phyloP scores from a whole-genome alignment of 192 early-diverging fungal species.

The Umbelopsis ramanniana region DNA sequence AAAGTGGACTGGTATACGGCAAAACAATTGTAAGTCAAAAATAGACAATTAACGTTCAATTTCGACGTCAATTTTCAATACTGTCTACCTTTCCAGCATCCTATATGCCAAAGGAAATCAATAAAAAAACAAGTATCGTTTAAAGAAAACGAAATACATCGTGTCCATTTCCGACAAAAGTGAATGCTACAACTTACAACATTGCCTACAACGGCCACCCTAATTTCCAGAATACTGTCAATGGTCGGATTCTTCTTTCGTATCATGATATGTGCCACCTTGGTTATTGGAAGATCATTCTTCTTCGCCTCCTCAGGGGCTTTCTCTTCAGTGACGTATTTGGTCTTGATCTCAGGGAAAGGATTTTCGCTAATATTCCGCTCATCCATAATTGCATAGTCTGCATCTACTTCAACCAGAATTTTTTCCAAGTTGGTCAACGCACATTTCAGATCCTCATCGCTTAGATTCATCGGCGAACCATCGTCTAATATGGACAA shows the following conservation, averaged over 20 bases:
- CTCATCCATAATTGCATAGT: constrained; percentile 53
- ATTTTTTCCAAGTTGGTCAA: constrained; percentile 45
- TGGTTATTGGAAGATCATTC: constrained; percentile 24
- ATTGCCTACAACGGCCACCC: constrained; percentile 91
- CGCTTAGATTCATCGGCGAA: constrained; percentile 64
- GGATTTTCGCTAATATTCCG: constrained; percentile 41
- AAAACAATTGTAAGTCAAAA: background rate
- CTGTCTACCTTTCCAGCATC: constrained; percentile 70
- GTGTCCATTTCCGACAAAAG: no score
- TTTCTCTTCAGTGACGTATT: constrained; percentile 9
- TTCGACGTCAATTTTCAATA: background rate
- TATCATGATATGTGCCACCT: constrained; percentile 64
- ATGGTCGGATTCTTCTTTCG: constrained; percentile 72
- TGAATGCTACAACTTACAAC: constrained; percentile 60
- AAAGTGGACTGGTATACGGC: constrained; percentile 64
- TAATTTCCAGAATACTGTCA: constrained; percentile 83
- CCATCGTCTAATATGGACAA: constrained; percentile 62
- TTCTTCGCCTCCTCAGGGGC: constrained; percentile 14
- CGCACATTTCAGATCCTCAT: constrained; percentile 49
- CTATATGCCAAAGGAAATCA: constrained; percentile 7
- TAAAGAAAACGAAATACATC: no score
- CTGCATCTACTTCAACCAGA: constrained; percentile 45
- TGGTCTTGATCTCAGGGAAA: constrained; percentile 39
- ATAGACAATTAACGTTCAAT: background rate
- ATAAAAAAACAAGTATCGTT: no score